These are phyloP conservation scores for Tetrahymena malaccensis DNA, from an alignment of 73 alveolate species.

Conservation along the genomic window DNA sequence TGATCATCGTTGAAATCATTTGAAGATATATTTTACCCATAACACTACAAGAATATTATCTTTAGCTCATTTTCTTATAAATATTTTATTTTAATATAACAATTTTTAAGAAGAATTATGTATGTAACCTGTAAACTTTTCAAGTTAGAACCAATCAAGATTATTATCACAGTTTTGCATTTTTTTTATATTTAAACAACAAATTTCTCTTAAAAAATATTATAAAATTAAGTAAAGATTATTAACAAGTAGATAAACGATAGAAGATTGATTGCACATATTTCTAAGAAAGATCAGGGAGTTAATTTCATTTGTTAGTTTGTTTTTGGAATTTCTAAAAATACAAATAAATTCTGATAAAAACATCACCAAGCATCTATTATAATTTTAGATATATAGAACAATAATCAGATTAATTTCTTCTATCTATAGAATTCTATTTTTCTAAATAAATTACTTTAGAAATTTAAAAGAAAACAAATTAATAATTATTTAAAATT, in stretches of 20 bases:
- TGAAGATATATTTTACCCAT: neutral
- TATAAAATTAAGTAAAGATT: no score
- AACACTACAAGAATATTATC: neutral
- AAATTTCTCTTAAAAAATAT: no score
- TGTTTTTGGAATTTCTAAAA: neutral
- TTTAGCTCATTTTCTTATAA: neutral
- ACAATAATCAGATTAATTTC: no score
- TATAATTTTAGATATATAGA: neutral
- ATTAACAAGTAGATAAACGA: neutral
- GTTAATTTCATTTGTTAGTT: neutral
- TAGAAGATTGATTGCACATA: neutral
- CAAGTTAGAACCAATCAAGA: neutral
- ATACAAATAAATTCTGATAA: neutral
- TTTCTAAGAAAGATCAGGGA: neutral
- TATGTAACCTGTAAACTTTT: neutral
- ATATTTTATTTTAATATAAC: no score
- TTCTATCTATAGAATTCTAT: neutral
- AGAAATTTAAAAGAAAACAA: neutral
- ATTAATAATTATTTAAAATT: no score
- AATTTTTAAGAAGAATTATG: no score
- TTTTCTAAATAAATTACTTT: neutral
- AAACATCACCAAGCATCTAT: neutral
- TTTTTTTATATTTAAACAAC: neutral
- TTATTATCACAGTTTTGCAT: neutral
- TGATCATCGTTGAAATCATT: neutral